Evolutionary conservation across 2,329 filamentous ascomycete genomes (phyloP), one percentile per base, ranked within the genome.

Genomic region (Alternaria panax): DNA sequence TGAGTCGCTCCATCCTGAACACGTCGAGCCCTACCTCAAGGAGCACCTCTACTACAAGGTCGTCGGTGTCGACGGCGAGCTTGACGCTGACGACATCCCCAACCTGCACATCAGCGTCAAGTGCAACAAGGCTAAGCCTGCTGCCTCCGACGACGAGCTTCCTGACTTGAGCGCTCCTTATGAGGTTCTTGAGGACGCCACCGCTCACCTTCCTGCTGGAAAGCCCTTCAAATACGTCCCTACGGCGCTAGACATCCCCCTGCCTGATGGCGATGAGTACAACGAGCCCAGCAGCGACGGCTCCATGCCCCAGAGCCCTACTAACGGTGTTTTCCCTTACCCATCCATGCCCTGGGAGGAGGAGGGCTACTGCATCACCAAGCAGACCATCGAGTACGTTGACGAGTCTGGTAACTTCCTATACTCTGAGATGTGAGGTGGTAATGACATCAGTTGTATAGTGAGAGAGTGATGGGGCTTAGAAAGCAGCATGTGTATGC

Each of bases 1-100:
- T 57, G 61, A 70, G 34, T 74, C 71, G 0, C 68, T 78, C 20
- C 61, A 70, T 59, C 70, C 72, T 40, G 73, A 76, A 36, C 57
- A 74, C 41, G 70, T 77, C 38, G 69, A 73, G 59, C 54, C 68
- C 7, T 78, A 77, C 67, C 72, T 79, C n/a, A 64, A 65, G 43
- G 54, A 72, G 48, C 65, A 79, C 66, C 67, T 79, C 24, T 65
- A 71, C 69, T 78, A 75, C 70, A 74, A 71, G 52, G 67, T 79
- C 38, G 65, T 78, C 27, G 69, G 70, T 38, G 60, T 68, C 43
- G 69, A 73, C 27, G 70, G 71, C 59, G 73, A 77, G 63, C 51
- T 77, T 27, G 59, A 68, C 47, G 59, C 72, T 2, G 65, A 71
- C 3, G 51, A 68, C 5, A 57, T 78, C 53, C 72, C 75, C 50